Percentiles rank a stretch among this genome's conserved stretches.
Evolutionary conservation across 257 asterid species (phyloP).

Genomic region (Przewalskia tangutica): DNA sequence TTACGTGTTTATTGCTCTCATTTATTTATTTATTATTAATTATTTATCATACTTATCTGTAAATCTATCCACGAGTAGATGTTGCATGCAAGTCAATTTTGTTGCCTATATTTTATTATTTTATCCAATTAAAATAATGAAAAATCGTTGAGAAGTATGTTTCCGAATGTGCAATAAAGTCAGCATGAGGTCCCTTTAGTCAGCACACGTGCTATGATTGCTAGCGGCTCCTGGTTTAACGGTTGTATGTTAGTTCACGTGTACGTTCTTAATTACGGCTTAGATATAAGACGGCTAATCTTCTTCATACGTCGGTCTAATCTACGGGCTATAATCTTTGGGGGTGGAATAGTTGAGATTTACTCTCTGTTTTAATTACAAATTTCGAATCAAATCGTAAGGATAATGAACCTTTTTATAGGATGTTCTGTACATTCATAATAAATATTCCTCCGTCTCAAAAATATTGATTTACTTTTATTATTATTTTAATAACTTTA

Average conservation of each 20-base stretch:
- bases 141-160: background rate
- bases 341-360: no score
- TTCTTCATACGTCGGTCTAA: background rate
- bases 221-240: background rate
- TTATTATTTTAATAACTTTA: no score
- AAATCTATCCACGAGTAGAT: background rate
- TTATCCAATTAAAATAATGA: background rate
- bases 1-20: no score
- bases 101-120: background rate
- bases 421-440: no score
- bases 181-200: constrained; percentile 2
- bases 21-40: no score
- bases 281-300: background rate
- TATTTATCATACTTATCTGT: no score
- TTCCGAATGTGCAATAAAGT: background rate
- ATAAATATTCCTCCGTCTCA: no score
- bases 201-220: constrained; percentile 11
- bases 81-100: background rate
- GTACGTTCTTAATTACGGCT: background rate
- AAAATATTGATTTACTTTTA: no score
- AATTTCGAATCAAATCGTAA: no score
- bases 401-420: no score
- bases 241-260: background rate
- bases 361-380: no score
- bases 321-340: no score